phyloP scores from a whole-genome alignment of 2,329 filamentous ascomycete genomes.

The Penicillium sp. region DNA sequence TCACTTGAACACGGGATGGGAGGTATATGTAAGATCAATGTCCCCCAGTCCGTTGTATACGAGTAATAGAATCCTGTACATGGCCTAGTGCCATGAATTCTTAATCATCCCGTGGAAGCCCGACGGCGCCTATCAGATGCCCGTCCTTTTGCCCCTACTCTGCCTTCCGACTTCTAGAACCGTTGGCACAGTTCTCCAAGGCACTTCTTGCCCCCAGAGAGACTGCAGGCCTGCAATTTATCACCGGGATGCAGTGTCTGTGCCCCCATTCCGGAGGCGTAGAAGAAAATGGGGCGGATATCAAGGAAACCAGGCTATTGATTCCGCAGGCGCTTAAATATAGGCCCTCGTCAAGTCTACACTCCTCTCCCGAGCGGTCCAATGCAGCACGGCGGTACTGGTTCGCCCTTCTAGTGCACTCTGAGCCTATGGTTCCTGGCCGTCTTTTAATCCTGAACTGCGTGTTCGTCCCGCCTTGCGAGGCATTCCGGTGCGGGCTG shows the following conservation, averaged over 20 bases:
- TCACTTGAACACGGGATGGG: not conserved
- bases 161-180: not conserved
- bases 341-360: conserved; percentile 33
- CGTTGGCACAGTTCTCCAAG: not conserved
- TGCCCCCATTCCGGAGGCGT: conserved; percentile 12
- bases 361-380: conserved; percentile 16
- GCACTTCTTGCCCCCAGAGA: not conserved
- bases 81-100: not conserved
- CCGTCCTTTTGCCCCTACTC: not conserved
- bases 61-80: not conserved
- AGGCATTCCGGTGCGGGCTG: conserved; percentile 30
- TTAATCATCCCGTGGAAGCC: not conserved
- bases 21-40: not conserved
- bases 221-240: not conserved
- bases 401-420: conserved; percentile 25
- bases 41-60: not conserved
- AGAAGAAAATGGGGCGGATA: conserved; percentile 30
- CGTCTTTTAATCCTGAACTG: conserved; percentile 19
- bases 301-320: conserved; percentile 22
- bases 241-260: conserved; percentile 27
- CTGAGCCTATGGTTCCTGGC: conserved; percentile 32
- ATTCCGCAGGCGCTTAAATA: conserved; percentile 38
- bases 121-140: conserved; percentile 8
- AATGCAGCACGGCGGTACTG: conserved; percentile 34
- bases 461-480: conserved; percentile 33